These are phyloP conservation scores for Calvatia gigantea DNA, from an alignment of 768 basidiomycete genomes.

Conservation along the genomic window DNA sequence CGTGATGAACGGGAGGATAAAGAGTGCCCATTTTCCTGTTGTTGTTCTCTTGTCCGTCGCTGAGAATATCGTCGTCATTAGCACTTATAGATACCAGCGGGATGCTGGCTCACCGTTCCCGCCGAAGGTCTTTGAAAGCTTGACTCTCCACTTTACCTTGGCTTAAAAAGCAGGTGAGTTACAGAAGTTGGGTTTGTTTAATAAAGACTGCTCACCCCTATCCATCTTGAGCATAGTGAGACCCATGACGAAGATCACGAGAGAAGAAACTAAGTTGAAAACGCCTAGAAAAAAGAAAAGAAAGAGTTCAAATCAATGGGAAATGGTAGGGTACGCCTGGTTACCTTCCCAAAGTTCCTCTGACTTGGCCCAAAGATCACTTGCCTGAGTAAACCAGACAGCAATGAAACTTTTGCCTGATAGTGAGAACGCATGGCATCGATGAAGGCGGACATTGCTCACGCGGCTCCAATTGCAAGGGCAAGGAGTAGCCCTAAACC, in stretches of 20 bases:
- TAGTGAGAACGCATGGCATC: neutral
- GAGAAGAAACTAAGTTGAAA: constrained; percentile 64
- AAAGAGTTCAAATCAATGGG: neutral
- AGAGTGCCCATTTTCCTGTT: constrained; percentile 81
- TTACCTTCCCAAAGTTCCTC: constrained; percentile 93
- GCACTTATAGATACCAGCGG: neutral
- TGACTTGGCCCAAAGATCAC: constrained; percentile 77
- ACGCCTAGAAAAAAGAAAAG: constrained; percentile 43
- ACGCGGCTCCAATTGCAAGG: constrained; percentile 80
- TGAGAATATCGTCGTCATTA: constrained; percentile 14
- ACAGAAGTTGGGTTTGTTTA: neutral
- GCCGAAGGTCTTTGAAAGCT: constrained; percentile 77
- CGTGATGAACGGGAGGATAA: constrained; percentile 87
- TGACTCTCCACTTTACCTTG: constrained; percentile 91
- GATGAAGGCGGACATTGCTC: constrained; percentile 13
- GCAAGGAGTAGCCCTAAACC: constrained; percentile 74
- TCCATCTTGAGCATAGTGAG: constrained; percentile 95
- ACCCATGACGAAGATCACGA: constrained; percentile 93
- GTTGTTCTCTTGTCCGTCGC: constrained; percentile 45
- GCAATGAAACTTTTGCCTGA: constrained; percentile 65
- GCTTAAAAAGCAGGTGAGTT: constrained; percentile 34
- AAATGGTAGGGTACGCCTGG: constrained; percentile 17
- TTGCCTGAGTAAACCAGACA: constrained; percentile 91
- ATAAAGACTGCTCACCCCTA: constrained; percentile 38
- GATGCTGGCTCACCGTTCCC: constrained; percentile 39